phyloP scores from a whole-genome alignment of 169 alveolate genomes.

The Theileria parva region DNA sequence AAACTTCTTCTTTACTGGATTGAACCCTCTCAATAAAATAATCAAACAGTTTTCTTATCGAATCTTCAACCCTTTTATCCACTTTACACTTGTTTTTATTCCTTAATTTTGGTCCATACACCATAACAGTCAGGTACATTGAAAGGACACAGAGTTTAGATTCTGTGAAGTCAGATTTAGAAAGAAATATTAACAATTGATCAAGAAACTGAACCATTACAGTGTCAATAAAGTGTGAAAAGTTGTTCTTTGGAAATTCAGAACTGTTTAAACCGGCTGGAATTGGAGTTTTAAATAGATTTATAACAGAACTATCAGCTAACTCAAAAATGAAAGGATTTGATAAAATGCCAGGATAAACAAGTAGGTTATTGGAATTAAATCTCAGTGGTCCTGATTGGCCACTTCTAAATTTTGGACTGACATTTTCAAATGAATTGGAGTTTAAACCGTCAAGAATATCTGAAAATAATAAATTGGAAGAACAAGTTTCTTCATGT shows the following conservation, averaged over 20 bases:
- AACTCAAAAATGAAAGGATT: conserved; percentile 42
- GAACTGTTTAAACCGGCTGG: background rate
- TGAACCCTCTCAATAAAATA: background rate
- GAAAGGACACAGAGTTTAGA: conserved; percentile 29
- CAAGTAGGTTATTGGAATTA: conserved; percentile 18
- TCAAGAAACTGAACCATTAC: conserved; percentile 36
- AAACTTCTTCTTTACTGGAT: background rate
- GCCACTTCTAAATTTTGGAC: background rate
- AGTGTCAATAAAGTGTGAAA: conserved; percentile 3
- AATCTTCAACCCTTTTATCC: background rate
- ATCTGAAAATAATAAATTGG: background rate
- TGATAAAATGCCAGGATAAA: conserved; percentile 19
- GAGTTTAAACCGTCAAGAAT: background rate
- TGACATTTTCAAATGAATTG: background rate
- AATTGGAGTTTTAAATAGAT: background rate
- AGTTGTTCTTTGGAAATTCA: background rate
- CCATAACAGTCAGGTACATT: conserved; percentile 47
- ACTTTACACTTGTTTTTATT: background rate
- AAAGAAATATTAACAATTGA: conserved; percentile 11
- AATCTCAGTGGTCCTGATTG: conserved; percentile 49
- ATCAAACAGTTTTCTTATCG: conserved; percentile 10
- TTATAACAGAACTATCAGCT: background rate
- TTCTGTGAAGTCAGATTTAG: conserved; percentile 3
- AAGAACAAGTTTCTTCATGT: background rate
- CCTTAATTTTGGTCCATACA: conserved; percentile 53